Base-by-base conservation (phyloP, 2,329 filamentous ascomycete genomes). In the Furcasterigmium sp. region DNA sequence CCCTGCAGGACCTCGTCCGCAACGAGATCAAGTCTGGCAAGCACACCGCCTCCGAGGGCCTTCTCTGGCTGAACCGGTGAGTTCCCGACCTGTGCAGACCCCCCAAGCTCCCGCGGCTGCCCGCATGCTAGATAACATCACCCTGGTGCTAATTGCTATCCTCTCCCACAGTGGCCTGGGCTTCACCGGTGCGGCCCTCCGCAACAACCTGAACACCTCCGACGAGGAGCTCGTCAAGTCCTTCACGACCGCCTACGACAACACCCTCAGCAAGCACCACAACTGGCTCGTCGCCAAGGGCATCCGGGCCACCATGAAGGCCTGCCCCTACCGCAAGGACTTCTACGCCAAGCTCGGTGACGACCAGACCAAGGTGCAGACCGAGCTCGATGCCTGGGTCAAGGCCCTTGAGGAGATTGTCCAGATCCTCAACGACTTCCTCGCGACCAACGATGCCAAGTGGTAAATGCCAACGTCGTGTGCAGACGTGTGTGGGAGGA, bases 11-110 rank as follows among this genome's bases (percentile, higher is more conserved):
- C 37, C 86, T 97, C 39, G 85, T 87, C 55, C 65, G 82, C 52
- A 93, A 91, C 63, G 93, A 98, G 73, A 73, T 95, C 61, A 91
- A 90, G 73, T 77, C 80, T 49, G 91, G 91, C 75, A 91, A 93
- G 68, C 87, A 95, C 71, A 78, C 72, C 45, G 91, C 93, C 43
- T 85, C 89, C 11, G 91, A 96, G 69, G 93, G 91, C 42, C 76
- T 96, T 41, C 66, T 97, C 48, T 98, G 93, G 93, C 78, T 96
- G 48, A 77, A 84, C 53, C 86, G 91, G 87, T 94, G 76, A 48
- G 75, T n/a, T n/a, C n/a, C n/a, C n/a, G n/a, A n/a, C n/a, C n/a
- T n/a, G n/a, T n/a, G n/a, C n/a, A n/a, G n/a, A n/a, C n/a, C n/a
- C n/a, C n/a, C n/a, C n/a, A n/a, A n/a, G n/a, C n/a, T n/a, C n/a